These are phyloP conservation scores for Neopestalotiopsis rosae DNA, from an alignment of 2,329 filamentous ascomycete species.

Conservation along the genomic window DNA sequence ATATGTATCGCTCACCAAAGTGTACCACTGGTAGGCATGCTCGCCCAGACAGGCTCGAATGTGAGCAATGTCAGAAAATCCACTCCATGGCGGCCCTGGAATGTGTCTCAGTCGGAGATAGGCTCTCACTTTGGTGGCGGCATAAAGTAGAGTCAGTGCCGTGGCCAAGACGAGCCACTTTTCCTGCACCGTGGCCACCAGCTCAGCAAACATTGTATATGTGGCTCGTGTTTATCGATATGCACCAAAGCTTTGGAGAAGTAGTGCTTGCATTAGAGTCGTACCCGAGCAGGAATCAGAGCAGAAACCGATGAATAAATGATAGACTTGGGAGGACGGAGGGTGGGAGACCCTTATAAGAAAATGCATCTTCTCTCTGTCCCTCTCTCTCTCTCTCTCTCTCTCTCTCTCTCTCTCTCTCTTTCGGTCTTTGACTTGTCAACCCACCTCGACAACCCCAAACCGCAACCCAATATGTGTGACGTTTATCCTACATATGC, in stretches of 20 bases:
- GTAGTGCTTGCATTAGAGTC: background rate
- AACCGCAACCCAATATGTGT: background rate
- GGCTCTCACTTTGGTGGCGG: background rate
- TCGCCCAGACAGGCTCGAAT: background rate
- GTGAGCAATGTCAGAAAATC: background rate
- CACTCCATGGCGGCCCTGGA: background rate
- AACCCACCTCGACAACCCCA: background rate
- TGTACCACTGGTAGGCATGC: background rate
- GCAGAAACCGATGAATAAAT: no score
- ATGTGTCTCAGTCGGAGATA: background rate
- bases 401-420: background rate
- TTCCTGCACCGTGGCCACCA: background rate
- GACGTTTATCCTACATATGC: background rate
- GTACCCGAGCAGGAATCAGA: background rate
- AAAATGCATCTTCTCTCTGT: background rate
- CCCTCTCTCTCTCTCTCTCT: background rate
- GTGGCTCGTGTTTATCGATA: slow-evolving; percentile 2
- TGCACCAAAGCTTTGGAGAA: background rate
- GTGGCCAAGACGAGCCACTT: background rate
- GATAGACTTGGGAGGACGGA: no score
- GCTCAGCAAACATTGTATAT: background rate
- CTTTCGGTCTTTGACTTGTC: background rate
- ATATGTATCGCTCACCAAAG: background rate
- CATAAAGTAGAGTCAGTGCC: background rate
- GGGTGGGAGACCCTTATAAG: background rate